phyloP scores from a whole-genome alignment of 202 grass and related monocot species.

The Setaria viridis region DNA sequence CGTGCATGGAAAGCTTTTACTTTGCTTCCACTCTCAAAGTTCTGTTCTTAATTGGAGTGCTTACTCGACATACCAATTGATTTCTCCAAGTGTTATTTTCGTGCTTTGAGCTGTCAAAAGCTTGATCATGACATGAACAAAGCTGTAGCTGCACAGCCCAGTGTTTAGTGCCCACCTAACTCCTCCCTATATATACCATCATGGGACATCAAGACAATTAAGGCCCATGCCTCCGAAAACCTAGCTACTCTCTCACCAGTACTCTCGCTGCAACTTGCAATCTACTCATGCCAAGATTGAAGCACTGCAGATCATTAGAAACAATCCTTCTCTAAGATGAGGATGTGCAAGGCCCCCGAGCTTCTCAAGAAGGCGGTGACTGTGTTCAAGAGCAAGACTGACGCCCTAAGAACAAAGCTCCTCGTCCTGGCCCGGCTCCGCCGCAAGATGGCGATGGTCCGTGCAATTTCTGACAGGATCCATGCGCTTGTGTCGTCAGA shows the following conservation, averaged over 20 bases:
- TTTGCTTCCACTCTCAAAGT: conserved; percentile 18
- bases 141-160: background rate
- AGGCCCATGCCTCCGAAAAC: conserved; percentile 20
- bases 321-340: conserved; percentile 39
- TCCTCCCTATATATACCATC: conserved; percentile 47
- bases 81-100: conserved; percentile 34
- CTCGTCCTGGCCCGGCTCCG: conserved; percentile 40
- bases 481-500: conserved; percentile 33
- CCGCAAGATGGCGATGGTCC: conserved; percentile 15
- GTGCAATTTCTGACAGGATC: conserved; percentile 37
- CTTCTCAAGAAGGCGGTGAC: conserved; percentile 53
- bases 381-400: conserved; percentile 35
- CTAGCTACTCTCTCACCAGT: background rate
- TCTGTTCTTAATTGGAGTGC: conserved; percentile 32
- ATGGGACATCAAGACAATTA: background rate
- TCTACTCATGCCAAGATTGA: conserved; percentile 47
- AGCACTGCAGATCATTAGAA: background rate
- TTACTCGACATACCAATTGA: conserved; percentile 32
- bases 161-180: background rate
- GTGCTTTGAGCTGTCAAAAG: conserved; percentile 28
- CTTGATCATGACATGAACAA: conserved; percentile 22
- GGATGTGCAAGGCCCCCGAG: conserved; percentile 34
- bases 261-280: background rate
- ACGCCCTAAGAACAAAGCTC: conserved; percentile 35
- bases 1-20: background rate